phyloP scores from a whole-genome alignment of 768 basidiomycete genomes.

The Hypholoma fasciculare region DNA sequence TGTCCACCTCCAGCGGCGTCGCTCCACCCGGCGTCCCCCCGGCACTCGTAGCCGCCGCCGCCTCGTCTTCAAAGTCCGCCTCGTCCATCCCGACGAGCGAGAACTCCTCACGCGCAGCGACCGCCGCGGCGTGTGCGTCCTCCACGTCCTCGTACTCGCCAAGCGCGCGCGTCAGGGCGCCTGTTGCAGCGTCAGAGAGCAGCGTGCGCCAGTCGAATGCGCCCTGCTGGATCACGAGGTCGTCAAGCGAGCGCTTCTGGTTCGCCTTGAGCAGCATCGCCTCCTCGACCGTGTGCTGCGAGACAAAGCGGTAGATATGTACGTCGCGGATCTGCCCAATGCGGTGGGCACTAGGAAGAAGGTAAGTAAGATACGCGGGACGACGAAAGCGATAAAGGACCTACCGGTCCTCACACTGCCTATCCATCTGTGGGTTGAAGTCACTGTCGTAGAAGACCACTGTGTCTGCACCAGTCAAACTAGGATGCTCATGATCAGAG shows the following conservation, averaged over 20 bases:
- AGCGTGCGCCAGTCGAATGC: constrained; percentile 94
- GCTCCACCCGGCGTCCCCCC: background rate
- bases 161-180: constrained; percentile 68
- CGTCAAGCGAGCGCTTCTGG: constrained; percentile 91
- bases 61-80: constrained; percentile 62
- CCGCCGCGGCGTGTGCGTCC: constrained; percentile 77
- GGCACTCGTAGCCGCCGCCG: constrained; percentile 10
- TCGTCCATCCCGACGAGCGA: constrained; percentile 77
- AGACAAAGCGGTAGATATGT: constrained; percentile 94
- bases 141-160: constrained; percentile 88
- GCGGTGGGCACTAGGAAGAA: constrained; percentile 76
- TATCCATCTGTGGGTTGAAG: constrained; percentile 97
- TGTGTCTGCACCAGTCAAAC: constrained; percentile 87
- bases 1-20: background rate
- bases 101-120: constrained; percentile 75
- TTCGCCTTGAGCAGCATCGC: constrained; percentile 97
- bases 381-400: constrained; percentile 14
- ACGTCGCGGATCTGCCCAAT: constrained; percentile 97
- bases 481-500: constrained; percentile 21
- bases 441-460: constrained; percentile 98
- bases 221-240: constrained; percentile 89
- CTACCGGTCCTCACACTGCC: constrained; percentile 92
- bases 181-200: constrained; percentile 55
- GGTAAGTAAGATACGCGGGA: background rate
- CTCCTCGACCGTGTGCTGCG: constrained; percentile 90